Base-by-base conservation (phyloP, 371 early-diverging fungal genomes). In the Lichtheimia ornata region DNA sequence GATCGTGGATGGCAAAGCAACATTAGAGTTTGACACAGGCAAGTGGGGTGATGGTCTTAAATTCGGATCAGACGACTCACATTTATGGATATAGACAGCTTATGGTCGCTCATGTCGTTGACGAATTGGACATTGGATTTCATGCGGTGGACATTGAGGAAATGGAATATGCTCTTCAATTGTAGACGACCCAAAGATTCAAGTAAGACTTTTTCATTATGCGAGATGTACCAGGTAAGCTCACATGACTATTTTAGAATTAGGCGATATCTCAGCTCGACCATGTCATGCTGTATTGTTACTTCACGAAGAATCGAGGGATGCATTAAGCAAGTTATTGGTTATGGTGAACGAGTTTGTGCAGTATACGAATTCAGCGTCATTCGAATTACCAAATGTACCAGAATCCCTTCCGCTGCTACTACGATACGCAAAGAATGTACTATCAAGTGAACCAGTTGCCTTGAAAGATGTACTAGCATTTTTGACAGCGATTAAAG, bases 41-140 rank as follows among this genome's bases (percentile, higher is more conserved):
- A 70, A 59, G 22, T 57, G 9, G 45, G 25, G 24, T 27, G 51
- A 4, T 27, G 4, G 50, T 28, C 27, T 4, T 18, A 9, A 35
- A 4, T 27, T 3, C 3, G 14, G n/a, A 51, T 9, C 53, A 15
- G 1, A 6, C 22, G 25, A 58, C 15, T 43, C 18, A 30, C 0
- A 47, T 58, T 49, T 42, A 28, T 17, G 25, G 12, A n/a, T 41
- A 35, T 35, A 72, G 69, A 71, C 50, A 69, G 71, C 50, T 53
- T 79, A 58, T 79, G 76, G 76, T 76, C 80, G 0, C 44, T 79
- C 15, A 58, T 71, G 18, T 67, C 74, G 3, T 55, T 79, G 12
- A 62, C 76, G 1, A 68, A 50, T 5, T 79, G 80, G 80, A 65
- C 61, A 4, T 62, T 68, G 18, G 72, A 76, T 43, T 74, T 65